A percentile compares a stretch with the other conserved stretches of the same genome.
Evolutionary conservation across 2,329 filamentous ascomycete genomes (phyloP).

Genomic region (Xylariomycetidae sp.): DNA sequence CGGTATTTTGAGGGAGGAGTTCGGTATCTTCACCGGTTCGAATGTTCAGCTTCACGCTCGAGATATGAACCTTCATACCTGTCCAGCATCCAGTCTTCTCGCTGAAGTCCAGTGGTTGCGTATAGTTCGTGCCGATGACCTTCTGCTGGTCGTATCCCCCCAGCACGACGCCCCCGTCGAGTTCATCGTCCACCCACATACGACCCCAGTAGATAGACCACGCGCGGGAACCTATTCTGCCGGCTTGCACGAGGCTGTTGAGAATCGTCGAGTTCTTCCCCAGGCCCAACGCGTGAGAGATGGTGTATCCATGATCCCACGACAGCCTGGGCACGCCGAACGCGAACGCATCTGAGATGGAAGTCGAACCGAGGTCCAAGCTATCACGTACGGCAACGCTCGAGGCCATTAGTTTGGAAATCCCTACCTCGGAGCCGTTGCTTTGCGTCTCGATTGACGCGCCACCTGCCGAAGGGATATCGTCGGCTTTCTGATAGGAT

Average conservation of each 20-base stretch:
- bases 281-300: slow-evolving; percentile 9
- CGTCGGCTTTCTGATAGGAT: slow-evolving; percentile 5
- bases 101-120: slow-evolving; percentile 20
- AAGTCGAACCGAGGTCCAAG: background rate
- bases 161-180: slow-evolving; percentile 27
- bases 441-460: slow-evolving; percentile 6
- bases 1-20: slow-evolving; percentile 20
- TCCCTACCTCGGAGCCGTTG: slow-evolving; percentile 2
- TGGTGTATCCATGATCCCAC: slow-evolving; percentile 10
- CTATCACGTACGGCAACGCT: slow-evolving; percentile 5
- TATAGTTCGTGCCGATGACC: slow-evolving; percentile 22
- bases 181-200: slow-evolving; percentile 19
- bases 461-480: slow-evolving; percentile 9
- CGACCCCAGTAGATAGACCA: slow-evolving; percentile 33
- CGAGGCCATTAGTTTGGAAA: slow-evolving; percentile 5
- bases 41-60: slow-evolving; percentile 22
- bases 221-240: slow-evolving; percentile 8
- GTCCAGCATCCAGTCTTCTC: slow-evolving; percentile 21
- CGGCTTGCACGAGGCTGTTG: slow-evolving; percentile 7
- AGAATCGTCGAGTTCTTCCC: slow-evolving; percentile 11
- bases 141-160: slow-evolving; percentile 32
- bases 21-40: slow-evolving; percentile 20
- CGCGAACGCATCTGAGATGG: slow-evolving; percentile 1
- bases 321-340: slow-evolving; percentile 7
- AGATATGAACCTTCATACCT: slow-evolving; percentile 22